These are phyloP conservation scores for Aurantiochytrium sp. DNA, from an alignment of 108 stramenopile genomes.

Conservation along the genomic window DNA sequence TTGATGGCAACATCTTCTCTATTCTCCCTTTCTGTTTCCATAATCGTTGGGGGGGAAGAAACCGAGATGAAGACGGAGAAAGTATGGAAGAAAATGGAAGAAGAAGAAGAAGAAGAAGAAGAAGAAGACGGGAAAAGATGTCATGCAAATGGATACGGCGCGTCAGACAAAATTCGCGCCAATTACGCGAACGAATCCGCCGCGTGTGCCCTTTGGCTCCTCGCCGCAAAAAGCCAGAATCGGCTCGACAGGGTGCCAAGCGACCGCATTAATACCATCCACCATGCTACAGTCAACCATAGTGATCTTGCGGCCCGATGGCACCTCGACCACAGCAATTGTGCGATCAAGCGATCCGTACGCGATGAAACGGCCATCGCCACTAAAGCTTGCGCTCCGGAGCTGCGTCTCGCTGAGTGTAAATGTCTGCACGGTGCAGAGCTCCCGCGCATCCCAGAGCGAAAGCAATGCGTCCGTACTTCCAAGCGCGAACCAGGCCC, in stretches of 20 bases:
- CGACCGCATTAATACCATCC: neutral
- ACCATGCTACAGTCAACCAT: neutral
- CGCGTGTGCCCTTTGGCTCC: neutral
- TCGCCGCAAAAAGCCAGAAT: constrained; percentile 8
- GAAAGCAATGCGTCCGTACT: neutral
- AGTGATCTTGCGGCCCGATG: neutral
- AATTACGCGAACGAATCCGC: neutral
- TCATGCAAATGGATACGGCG: too few relatives aligned
- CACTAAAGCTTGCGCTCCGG: neutral
- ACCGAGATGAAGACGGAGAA: too few relatives aligned
- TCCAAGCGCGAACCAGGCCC: neutral
- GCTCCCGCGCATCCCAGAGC: neutral
- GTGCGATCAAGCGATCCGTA: neutral
- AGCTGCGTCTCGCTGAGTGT: neutral
- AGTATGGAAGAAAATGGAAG: too few relatives aligned
- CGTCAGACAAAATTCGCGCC: neutral
- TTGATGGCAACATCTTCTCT: neutral
- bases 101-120: too few relatives aligned
- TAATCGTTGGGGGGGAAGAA: neutral
- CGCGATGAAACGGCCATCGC: neutral
- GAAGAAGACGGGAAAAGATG: too few relatives aligned
- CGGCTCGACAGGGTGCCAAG: neutral
- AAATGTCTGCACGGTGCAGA: neutral
- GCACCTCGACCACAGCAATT: neutral
- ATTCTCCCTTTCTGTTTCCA: neutral